Evolutionary conservation across 805 yeast species (phyloP).

Genomic region (Cyberlindnera xylosilytica): DNA sequence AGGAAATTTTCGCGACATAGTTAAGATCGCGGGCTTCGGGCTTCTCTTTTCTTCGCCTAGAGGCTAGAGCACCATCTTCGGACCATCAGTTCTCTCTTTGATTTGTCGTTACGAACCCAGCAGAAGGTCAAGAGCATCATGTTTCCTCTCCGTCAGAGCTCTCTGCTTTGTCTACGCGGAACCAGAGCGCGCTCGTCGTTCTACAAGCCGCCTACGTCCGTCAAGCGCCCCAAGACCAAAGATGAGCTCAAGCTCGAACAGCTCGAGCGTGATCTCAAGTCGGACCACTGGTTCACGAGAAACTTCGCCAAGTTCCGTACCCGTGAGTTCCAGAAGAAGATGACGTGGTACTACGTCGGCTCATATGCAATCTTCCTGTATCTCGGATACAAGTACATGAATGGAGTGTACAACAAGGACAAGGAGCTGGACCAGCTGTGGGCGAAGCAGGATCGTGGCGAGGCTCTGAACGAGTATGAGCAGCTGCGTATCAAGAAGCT

Average conservation of each 20-base stretch:
- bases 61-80: too few species aligned
- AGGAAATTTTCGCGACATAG: too few species aligned
- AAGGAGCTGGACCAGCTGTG: constrained; percentile 48
- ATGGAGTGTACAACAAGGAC: constrained; percentile 63
- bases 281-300: constrained; percentile 36
- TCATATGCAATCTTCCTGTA: constrained; percentile 53
- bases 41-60: too few species aligned
- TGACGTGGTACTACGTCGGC: constrained; percentile 63
- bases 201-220: constrained; percentile 23
- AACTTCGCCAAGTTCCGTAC: constrained; percentile 56
- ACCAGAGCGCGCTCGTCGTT: constrained; percentile 15
- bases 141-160: neutral
- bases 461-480: constrained; percentile 55
- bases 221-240: constrained; percentile 27
- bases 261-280: constrained; percentile 33
- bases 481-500: constrained; percentile 57
- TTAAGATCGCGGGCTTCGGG: too few species aligned
- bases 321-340: constrained; percentile 54
- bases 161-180: neutral
- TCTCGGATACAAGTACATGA: constrained; percentile 63
- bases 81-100: too few species aligned
- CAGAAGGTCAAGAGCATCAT: neutral
- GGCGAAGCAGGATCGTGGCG: constrained; percentile 32
- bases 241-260: constrained; percentile 32
- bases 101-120: too few species aligned